Percentiles rank a stretch among this genome's conserved stretches.
phyloP scores from a whole-genome alignment of 495 filamentous ascomycete genomes.

The Penicillium silybi region DNA sequence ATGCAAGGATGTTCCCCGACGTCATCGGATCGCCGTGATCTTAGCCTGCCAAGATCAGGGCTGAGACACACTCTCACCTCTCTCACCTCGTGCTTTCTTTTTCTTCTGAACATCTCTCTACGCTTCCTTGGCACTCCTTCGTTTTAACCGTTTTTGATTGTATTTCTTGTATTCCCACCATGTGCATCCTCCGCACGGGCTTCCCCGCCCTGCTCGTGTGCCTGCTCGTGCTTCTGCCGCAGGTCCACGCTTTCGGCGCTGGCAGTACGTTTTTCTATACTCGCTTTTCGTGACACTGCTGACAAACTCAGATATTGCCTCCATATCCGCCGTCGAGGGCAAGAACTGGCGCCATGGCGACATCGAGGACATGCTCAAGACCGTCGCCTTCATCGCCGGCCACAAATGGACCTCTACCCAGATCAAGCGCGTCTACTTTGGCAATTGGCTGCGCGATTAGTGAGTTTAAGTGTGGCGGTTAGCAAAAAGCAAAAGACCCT shows the following conservation, averaged over 20 bases:
- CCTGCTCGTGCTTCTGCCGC: slow-evolving; percentile 54
- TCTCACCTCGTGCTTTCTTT: neutral
- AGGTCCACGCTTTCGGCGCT: slow-evolving; percentile 75
- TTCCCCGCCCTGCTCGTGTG: slow-evolving; percentile 43
- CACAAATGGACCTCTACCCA: slow-evolving; percentile 94
- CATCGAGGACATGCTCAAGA: slow-evolving; percentile 92
- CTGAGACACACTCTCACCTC: slow-evolving; percentile 2
- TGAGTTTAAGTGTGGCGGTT: slow-evolving; percentile 14
- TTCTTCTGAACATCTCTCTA: neutral
- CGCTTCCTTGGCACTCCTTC: neutral
- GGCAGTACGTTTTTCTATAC: slow-evolving; percentile 52
- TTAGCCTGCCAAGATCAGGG: slow-evolving; percentile 8
- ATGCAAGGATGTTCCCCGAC: neutral
- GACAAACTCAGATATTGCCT: slow-evolving; percentile 64
- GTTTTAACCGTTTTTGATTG: neutral
- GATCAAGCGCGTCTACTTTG: slow-evolving; percentile 90
- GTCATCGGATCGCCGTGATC: slow-evolving; percentile 9
- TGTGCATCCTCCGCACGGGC: slow-evolving; percentile 31
- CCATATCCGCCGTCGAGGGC: slow-evolving; percentile 88
- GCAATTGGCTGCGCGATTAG: slow-evolving; percentile 53
- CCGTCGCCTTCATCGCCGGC: slow-evolving; percentile 77
- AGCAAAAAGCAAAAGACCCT: neutral
- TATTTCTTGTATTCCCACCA: slow-evolving; percentile 9
- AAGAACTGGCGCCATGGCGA: slow-evolving; percentile 97
- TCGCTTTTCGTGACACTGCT: neutral